A percentile compares a stretch with the other conserved stretches of the same genome.
phyloP scores from a whole-genome alignment of 2,329 filamentous ascomycete species.

The Rosellinia necatrix region DNA sequence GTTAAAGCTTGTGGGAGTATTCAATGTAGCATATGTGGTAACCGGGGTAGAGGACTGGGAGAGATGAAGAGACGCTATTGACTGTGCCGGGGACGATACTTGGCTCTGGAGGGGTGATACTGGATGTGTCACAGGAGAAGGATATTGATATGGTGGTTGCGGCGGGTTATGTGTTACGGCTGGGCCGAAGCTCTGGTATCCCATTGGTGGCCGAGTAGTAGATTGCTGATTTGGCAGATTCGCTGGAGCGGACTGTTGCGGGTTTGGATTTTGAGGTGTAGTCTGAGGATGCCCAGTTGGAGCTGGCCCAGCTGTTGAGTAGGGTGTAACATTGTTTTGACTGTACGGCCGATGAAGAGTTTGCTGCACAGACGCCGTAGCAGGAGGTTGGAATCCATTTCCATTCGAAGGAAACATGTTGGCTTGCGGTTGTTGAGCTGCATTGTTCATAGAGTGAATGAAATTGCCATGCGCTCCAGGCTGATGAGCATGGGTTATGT shows the following conservation, averaged over 20 bases:
- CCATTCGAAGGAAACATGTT: not conserved
- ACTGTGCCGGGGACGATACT: slow-evolving; percentile 38
- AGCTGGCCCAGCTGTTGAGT: slow-evolving; percentile 13
- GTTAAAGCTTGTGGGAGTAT: slow-evolving; percentile 7
- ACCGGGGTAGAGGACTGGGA: slow-evolving; percentile 35
- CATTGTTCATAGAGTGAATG: not conserved
- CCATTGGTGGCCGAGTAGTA: slow-evolving; percentile 2
- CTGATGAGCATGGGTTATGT: not conserved
- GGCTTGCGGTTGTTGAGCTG: slow-evolving; percentile 13
- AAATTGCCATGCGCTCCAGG: not conserved
- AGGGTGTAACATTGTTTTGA: not conserved
- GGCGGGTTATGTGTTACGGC: not conserved
- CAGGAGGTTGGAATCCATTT: slow-evolving; percentile 3
- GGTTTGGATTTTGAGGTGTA: slow-evolving; percentile 3
- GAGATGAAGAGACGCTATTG: slow-evolving; percentile 35
- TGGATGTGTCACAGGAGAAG: slow-evolving; percentile 28
- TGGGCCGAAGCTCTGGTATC: slow-evolving; percentile 8
- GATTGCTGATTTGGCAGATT: slow-evolving; percentile 5
- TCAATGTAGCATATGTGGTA: slow-evolving; percentile 19
- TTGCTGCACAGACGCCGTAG: not conserved
- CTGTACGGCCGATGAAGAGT: not conserved
- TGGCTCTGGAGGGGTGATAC: slow-evolving; percentile 39
- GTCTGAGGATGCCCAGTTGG: slow-evolving; percentile 8
- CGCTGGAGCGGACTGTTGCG: slow-evolving; percentile 11
- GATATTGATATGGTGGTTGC: slow-evolving; percentile 24